Evolutionary conservation across 148 eudicot genomes (phyloP), one percentile per base, ranked within the genome.

Genomic region (Vaccinium darrowii): DNA sequence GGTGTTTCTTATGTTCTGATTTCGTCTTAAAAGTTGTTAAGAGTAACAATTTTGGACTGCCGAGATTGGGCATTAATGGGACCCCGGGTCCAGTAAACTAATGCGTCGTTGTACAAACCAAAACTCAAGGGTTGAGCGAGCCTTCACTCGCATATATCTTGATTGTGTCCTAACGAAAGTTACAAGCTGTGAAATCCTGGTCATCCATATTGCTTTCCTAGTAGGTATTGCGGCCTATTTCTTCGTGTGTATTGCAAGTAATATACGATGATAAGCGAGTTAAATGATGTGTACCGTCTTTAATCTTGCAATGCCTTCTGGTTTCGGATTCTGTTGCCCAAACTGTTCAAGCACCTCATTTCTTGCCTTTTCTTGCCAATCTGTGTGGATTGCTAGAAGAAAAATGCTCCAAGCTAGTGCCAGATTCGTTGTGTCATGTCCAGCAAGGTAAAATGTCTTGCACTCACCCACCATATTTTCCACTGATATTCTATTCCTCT

Each of bases 311-410:
- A 81, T 14, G 5, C 83, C 83, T 11, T 63, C 75, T 49, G 76
- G 83, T 23, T 8, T 47, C 16, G 76, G 83, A 14, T 21, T 65
- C 71, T 49, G 33, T 2, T 16, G 76, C 57, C 83, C 76, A 8
- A 65, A 81, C 1, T 15, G 30, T 49, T 81, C 83, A 57, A 49
- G 33, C 36, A 81, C 83, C 43, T 81, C 83, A 43, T 43, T 47
- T 19, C 83, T 81, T 8, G 76, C 83, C 15, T 81, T 81, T 3
- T 81, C 83, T 81, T 81, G 83, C 83, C 83, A 81, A 21, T 81
- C 83, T n/a, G 57, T 33, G 33, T 81, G 58, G 36, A 15, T 47
- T 63, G 83, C 83, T 7, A 81, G 57, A 52, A 81, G 76, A 39
- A 65, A 39, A 81, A 18, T 23, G 21, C 43, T 7, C 83, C 83